Evolutionary conservation across 768 basidiomycete species (phyloP), one percentile per base, ranked within the genome.

Genomic region (Agaricus sinodeliciosus): DNA sequence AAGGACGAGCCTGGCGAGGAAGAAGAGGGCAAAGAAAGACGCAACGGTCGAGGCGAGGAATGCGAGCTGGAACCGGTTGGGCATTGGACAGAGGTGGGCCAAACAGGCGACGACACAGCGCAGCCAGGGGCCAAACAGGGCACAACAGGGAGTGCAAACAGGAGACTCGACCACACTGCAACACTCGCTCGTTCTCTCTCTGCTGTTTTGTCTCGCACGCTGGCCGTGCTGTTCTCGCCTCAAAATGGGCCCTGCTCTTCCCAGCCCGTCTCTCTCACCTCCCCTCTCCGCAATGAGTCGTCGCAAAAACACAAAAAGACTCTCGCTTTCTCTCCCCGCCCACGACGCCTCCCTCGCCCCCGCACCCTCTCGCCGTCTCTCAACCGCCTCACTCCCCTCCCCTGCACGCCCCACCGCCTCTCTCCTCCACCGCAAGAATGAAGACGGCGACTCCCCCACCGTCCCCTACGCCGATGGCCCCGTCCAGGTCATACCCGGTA

Each of bases 391-490:
- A 9, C 80, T 90, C 25, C 85, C 85, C 18, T 58, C 75, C 35
- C 64, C 73, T 46, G 65, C 74, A n/a, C 75, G 76, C 22, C 67
- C 76, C 36, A 72, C 75, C n/a, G 69, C 75, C 19, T 69, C 83
- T 18, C 71, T 78, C 43, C 62, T 84, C 19, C 78, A 81, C 57
- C 80, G 84, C 61, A 84, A 76, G 58, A 85, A 82, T 55, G 86
- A 85, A 61, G 84, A 82, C 55, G 62, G 63, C 26, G 63, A 69
- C 43, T 78, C 80, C 0, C 78, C 80, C 8, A 70, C 81, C 22
- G 70, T 78, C 2, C 88, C 93, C 5, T 96, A 96, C 65, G 63
- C 75, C 3, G 76, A 86, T 60, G 93, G 93, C 13, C 94, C 93
- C 42, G 69, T 87, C 12, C 85, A 94, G 67, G 74, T 96, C 61